A percentile compares a stretch with the other conserved stretches of the same genome.
Evolutionary conservation across 495 filamentous ascomycete species (phyloP).

Genomic region (Penicillium coprophilum): DNA sequence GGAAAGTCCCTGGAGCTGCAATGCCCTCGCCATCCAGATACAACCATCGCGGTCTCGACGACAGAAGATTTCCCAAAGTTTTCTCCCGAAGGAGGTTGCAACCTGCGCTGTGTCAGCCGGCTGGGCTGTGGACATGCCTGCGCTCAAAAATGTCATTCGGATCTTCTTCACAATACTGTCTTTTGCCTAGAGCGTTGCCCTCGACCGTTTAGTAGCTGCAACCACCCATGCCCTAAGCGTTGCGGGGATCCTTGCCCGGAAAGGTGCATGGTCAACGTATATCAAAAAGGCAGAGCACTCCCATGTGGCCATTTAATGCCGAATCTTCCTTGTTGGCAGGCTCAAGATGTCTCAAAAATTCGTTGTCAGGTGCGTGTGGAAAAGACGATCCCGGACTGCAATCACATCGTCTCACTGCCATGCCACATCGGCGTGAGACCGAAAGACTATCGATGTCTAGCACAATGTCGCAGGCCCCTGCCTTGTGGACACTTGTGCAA

Average conservation of each 20-base stretch:
- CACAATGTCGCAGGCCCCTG: slow-evolving; percentile 45
- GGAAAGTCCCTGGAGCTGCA: slow-evolving; percentile 55
- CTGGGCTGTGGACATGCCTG: slow-evolving; percentile 75
- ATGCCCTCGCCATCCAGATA: slow-evolving; percentile 68
- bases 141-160: slow-evolving; percentile 66
- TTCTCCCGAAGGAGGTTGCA: slow-evolving; percentile 73
- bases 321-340: slow-evolving; percentile 53
- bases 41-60: slow-evolving; percentile 51
- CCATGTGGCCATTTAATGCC: slow-evolving; percentile 59
- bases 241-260: slow-evolving; percentile 62
- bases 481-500: slow-evolving; percentile 64
- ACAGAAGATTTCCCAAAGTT: slow-evolving; percentile 62
- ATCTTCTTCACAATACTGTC: slow-evolving; percentile 60
- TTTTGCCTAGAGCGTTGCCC: slow-evolving; percentile 62
- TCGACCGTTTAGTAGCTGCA: slow-evolving; percentile 55
- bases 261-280: slow-evolving; percentile 45
- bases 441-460: slow-evolving; percentile 43
- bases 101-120: slow-evolving; percentile 54
- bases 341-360: slow-evolving; percentile 40
- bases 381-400: slow-evolving; percentile 51
- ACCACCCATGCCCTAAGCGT: slow-evolving; percentile 57
- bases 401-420: slow-evolving; percentile 49
- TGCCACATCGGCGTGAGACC: slow-evolving; percentile 50
- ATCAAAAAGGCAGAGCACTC: slow-evolving; percentile 41
- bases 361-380: slow-evolving; percentile 41